Percentiles rank a stretch among this genome's conserved stretches.
Conservation (phyloP, 805 yeast genomes). For the Wickerhamomyces tratensis region DNA sequence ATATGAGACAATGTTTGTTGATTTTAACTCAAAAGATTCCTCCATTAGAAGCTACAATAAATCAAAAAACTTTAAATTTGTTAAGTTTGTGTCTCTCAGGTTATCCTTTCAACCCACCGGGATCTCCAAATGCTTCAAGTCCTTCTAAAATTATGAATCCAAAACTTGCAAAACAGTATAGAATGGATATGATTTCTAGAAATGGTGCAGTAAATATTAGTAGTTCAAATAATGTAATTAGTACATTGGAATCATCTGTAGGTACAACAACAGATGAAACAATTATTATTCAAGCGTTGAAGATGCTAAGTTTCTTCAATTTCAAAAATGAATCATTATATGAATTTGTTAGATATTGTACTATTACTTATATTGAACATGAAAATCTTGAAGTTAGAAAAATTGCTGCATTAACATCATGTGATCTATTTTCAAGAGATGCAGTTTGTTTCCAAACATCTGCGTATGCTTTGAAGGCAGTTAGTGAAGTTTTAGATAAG, state of each 20-base stretch:
- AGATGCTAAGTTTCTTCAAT: slow-evolving; percentile 65
- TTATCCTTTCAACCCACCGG: slow-evolving; percentile 72
- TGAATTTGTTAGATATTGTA: slow-evolving; percentile 81
- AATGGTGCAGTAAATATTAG: slow-evolving; percentile 41
- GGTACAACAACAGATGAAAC: slow-evolving; percentile 28
- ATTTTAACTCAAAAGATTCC: slow-evolving; percentile 68
- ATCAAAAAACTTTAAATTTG: slow-evolving; percentile 59
- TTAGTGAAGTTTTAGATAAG: slow-evolving; percentile 75
- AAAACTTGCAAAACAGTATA: slow-evolving; percentile 63
- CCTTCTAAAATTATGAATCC: slow-evolving; percentile 40
- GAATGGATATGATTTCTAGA: slow-evolving; percentile 61
- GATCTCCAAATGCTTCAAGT: slow-evolving; percentile 58
- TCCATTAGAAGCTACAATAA: slow-evolving; percentile 64
- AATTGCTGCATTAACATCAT: slow-evolving; percentile 77
- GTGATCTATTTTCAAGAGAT: slow-evolving; percentile 66
- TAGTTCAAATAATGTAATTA: neutral
- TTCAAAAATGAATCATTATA: slow-evolving; percentile 70
- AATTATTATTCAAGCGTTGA: slow-evolving; percentile 67
- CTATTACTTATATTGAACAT: slow-evolving; percentile 77
- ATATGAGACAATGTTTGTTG: slow-evolving; percentile 67
- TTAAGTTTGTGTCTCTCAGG: slow-evolving; percentile 77
- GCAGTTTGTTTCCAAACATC: slow-evolving; percentile 81
- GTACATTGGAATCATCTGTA: neutral
- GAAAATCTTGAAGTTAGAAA: slow-evolving; percentile 71
- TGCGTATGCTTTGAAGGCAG: slow-evolving; percentile 70